Conservation (phyloP, 306 rosid species). For the Vigna reflexopilosa region DNA sequence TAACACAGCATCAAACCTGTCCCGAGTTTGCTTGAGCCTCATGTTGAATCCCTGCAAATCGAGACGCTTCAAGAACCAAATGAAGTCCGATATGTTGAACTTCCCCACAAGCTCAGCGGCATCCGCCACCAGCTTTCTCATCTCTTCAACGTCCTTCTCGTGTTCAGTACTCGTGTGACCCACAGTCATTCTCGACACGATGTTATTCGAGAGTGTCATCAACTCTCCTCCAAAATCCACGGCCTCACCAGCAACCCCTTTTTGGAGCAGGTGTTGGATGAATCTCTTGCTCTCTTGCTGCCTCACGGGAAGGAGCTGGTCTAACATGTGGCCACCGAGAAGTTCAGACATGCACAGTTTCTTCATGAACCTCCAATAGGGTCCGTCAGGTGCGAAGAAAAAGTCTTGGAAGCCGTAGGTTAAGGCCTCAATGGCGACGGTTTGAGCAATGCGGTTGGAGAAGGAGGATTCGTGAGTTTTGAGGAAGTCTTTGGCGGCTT, state of each 20-base stretch:
- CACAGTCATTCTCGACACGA: slow-evolving; percentile 61
- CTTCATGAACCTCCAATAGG: slow-evolving; percentile 69
- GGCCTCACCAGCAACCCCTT: slow-evolving; percentile 41
- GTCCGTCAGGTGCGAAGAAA: slow-evolving; percentile 53
- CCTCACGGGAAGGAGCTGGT: slow-evolving; percentile 51
- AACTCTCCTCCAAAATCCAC: slow-evolving; percentile 58
- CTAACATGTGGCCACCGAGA: slow-evolving; percentile 55
- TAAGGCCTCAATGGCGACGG: slow-evolving; percentile 50
- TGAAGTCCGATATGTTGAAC: slow-evolving; percentile 62
- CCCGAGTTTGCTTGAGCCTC: slow-evolving; percentile 43
- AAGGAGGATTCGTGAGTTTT: slow-evolving; percentile 58
- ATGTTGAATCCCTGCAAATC: slow-evolving; percentile 61
- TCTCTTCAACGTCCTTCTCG: slow-evolving; percentile 44
- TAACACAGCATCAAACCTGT: slow-evolving; percentile 55
- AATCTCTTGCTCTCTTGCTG: slow-evolving; percentile 55
- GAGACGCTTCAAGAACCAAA: slow-evolving; percentile 59
- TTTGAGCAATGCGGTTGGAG: slow-evolving; percentile 45
- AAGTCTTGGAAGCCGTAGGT: slow-evolving; percentile 51
- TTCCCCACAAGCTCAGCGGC: slow-evolving; percentile 49
- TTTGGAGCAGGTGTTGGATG: slow-evolving; percentile 9
- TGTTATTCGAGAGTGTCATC: slow-evolving; percentile 43
- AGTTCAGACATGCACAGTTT: slow-evolving; percentile 64
- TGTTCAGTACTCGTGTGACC: slow-evolving; percentile 44
- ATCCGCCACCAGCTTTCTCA: slow-evolving; percentile 55
- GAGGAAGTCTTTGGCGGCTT: slow-evolving; percentile 59